phyloP scores from a whole-genome alignment of 208 protist species.

The Zelonia costaricensis region DNA sequence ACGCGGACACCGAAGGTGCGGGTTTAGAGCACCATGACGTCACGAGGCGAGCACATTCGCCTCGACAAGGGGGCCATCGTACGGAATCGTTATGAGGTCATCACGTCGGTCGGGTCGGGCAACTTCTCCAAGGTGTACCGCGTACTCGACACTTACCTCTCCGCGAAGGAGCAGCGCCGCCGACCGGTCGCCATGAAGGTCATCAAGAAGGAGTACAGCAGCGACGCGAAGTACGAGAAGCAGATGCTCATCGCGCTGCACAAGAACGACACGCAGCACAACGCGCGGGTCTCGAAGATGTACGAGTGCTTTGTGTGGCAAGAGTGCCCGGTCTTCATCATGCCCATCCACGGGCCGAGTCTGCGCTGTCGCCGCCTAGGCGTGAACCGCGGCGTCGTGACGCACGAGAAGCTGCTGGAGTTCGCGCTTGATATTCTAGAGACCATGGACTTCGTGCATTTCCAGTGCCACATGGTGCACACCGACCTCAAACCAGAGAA shows the following conservation, averaged over 20 bases:
- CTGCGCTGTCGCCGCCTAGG: conserved; percentile 75
- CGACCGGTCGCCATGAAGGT: conserved; percentile 76
- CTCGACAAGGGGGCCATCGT: conserved; percentile 60
- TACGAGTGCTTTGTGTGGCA: conserved; percentile 79
- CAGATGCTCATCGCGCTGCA: conserved; percentile 70
- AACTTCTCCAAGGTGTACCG: conserved; percentile 89
- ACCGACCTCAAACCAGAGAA: conserved; percentile 98
- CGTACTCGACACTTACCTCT: conserved; percentile 36
- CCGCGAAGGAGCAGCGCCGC: conserved; percentile 12
- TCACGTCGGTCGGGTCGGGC: conserved; percentile 68
- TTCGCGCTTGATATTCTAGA: conserved; percentile 78
- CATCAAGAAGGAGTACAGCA: conserved; percentile 79
- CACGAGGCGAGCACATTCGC: conserved; percentile 53
- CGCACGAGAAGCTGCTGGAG: conserved; percentile 42
- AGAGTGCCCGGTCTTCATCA: conserved; percentile 75
- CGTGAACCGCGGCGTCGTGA: conserved; percentile 58
- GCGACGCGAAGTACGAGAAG: conserved; percentile 77
- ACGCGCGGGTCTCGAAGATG: conserved; percentile 56
- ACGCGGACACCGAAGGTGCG: neutral
- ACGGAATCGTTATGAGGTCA: conserved; percentile 57
- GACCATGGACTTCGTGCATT: conserved; percentile 80
- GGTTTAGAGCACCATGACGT: conserved; percentile 49
- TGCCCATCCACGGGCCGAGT: conserved; percentile 76
- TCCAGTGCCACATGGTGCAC: conserved; percentile 92
- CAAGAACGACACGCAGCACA: conserved; percentile 43